Evolutionary conservation across 2,329 filamentous ascomycete genomes (phyloP).

Genomic region (Amylocarpus encephaloides): DNA sequence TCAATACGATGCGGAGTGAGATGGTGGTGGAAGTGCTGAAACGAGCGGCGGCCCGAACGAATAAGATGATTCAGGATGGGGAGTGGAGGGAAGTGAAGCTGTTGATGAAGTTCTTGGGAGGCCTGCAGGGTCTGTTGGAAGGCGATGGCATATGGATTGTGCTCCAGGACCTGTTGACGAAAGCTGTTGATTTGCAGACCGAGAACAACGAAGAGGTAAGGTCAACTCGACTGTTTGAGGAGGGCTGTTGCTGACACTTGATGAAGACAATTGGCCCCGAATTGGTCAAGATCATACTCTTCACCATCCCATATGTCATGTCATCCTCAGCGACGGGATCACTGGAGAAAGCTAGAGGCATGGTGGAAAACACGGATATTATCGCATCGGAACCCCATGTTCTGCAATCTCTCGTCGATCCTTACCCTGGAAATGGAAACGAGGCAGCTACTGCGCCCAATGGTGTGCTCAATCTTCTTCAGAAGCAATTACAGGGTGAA

Average conservation of each 20-base stretch:
- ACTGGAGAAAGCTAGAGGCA: constrained; percentile 65
- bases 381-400: constrained; percentile 85
- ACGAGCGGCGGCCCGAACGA: constrained; percentile 53
- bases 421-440: constrained; percentile 62
- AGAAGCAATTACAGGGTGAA: constrained; percentile 79
- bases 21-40: constrained; percentile 65
- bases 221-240: constrained; percentile 17
- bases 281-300: constrained; percentile 91
- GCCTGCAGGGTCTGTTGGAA: constrained; percentile 71
- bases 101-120: constrained; percentile 80
- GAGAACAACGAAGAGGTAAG: constrained; percentile 86
- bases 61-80: constrained; percentile 63
- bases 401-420: constrained; percentile 79
- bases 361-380: constrained; percentile 92
- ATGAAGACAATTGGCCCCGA: constrained; percentile 65
- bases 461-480: constrained; percentile 74
- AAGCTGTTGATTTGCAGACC: constrained; percentile 89
- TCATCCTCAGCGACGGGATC: constrained; percentile 63
- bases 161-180: constrained; percentile 81
- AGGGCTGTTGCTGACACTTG: constrained; percentile 8
- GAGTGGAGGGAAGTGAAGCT: constrained; percentile 91
- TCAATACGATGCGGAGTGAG: constrained; percentile 72
- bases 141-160: constrained; percentile 81
- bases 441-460: constrained; percentile 56
- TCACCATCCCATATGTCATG: constrained; percentile 89